Base-by-base conservation (phyloP, 306 rosid genomes). In the Cercis canadensis region DNA sequence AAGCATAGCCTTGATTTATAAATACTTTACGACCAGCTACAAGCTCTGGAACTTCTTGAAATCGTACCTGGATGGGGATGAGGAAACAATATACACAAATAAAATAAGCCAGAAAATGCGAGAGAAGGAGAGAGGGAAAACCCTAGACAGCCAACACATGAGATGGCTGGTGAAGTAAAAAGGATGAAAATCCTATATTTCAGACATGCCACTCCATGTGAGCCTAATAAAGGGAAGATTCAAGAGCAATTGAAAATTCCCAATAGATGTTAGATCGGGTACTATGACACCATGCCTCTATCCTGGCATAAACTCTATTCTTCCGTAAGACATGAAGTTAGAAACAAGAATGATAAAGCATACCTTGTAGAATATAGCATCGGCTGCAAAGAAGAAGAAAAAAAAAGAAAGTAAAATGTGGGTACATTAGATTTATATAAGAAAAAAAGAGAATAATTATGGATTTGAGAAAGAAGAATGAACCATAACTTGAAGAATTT, bases 21-120 rank as follows among this genome's bases (percentile, higher is more conserved):
- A 78, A 89, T 59, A 91, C 96, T 81, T 75, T 89, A 31, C 97
- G 91, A 45, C 95, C 86, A 85, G 90, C 91, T 44, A 91, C 95
- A 55, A 94, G 99, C 75, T 89, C 96, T 64, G 97, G 95, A 83
- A 94, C 97, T 84, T 91, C 99, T 86, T 91, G 92, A 78, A 85
- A 94, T 9, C 97, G 95, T 40, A 91, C 96, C 99, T 94, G 76
- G 74, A 82, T 46, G n/a, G 61, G 41, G 70, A 69, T 55, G 46
- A 57, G 16, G 49, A 61, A 61, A 41, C n/a, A 50, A 46, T 13
- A 57, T 70, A 77, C 16, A 54, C 14, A 62, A 37, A 61, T 40
- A 17, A 75, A 18, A 39, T 6, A 66, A 58, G 63, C 50, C 57
- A 67, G 67, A 81, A 44, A 5, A 51, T 47, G 29, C 10, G 33